These are phyloP conservation scores for Protoeuglena noctilucae DNA, from an alignment of 139 green algal genomes.

Conservation along the genomic window DNA sequence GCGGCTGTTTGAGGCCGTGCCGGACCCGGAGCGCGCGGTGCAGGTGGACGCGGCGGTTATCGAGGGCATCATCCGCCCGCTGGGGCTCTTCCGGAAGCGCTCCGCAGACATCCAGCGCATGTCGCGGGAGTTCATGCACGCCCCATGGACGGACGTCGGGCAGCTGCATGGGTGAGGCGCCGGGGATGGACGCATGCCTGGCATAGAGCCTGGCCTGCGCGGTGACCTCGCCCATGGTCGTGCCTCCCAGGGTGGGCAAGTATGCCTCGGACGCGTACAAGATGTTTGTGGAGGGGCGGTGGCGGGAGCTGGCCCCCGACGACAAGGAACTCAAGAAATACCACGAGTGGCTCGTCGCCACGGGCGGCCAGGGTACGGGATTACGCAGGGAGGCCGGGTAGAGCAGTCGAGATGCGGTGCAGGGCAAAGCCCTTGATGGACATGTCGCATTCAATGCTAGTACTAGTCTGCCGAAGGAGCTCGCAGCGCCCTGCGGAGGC, in stretches of 20 bases:
- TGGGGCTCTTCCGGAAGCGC: constrained; percentile 70
- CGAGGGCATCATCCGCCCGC: constrained; percentile 42
- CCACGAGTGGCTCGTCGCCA: too few species aligned
- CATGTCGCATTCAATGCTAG: too few species aligned
- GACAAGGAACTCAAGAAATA: constrained; percentile 66
- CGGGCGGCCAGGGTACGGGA: too few species aligned
- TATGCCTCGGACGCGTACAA: constrained; percentile 79
- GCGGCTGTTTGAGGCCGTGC: constrained; percentile 51
- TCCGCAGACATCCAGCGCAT: constrained; percentile 48
- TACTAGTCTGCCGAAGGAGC: too few species aligned
- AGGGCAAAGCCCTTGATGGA: too few species aligned
- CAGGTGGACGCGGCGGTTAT: constrained; percentile 19
- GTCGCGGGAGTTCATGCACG: constrained; percentile 50
- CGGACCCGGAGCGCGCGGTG: constrained; percentile 37
- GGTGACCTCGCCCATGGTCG: too few species aligned
- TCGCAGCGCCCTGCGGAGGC: too few species aligned
- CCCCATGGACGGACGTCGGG: constrained; percentile 53
- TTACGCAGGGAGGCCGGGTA: too few species aligned
- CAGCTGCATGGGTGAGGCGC: constrained; percentile 64
- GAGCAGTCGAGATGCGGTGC: too few species aligned
- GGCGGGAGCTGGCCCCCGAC: constrained; percentile 25
- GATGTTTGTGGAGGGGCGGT: constrained; percentile 72
- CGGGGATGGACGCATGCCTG: constrained; percentile 17
- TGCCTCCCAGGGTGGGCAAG: constrained; percentile 54
- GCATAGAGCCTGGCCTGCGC: neutral